Evolutionary conservation across 2,329 filamentous ascomycete genomes (phyloP), one percentile per base, ranked within the genome.

Genomic region (Celoporthe dispersa): DNA sequence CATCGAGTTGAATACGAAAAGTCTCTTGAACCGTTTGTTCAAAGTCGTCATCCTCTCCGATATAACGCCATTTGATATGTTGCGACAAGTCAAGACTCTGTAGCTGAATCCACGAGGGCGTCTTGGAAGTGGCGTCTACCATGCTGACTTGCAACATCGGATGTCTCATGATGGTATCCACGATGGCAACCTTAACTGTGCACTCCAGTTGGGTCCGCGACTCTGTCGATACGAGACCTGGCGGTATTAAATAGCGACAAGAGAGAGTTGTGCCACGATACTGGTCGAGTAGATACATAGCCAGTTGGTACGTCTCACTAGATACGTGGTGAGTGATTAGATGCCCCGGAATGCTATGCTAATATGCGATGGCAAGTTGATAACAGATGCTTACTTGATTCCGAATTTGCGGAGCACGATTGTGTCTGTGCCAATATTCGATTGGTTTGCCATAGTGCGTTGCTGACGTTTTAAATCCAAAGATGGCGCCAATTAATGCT

Each of bases 91-190:
- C 69, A 37, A 73, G 67, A 62, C 69, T 73, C 37, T 53, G 51
- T 53, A 73, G 67, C 71, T 72, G 72, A 31, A 73, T 64, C 72
- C 71, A 73, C 7, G 71, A 72, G 55, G 72, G 72, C 39, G 65
- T 66, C 67, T 71, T 72, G 65, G 71, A 71, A 35, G 65, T 67
- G 39, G 62, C 59, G 64, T 73, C 55, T 3, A 67, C 55, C 33
- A 73, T 70, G 44, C 67, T 51, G 64, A 73, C 72, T 60, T 71
- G 72, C 68, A 73, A 66, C 69, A 73, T 73, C 41, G 72, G 72
- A 55, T 73, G 71, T 71, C 71, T 71, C 71, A 73, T 73, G 6
- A 73, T 69, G n/a, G 35, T 70, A 25, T 71, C 71, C 39, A 65
- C 71, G 53, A 73, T 64, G 39, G 69, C 71, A 11, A 68, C 60